Evolutionary conservation across 2,329 filamentous ascomycete species (phyloP).

Genomic region (Teratosphaeria destructans): DNA sequence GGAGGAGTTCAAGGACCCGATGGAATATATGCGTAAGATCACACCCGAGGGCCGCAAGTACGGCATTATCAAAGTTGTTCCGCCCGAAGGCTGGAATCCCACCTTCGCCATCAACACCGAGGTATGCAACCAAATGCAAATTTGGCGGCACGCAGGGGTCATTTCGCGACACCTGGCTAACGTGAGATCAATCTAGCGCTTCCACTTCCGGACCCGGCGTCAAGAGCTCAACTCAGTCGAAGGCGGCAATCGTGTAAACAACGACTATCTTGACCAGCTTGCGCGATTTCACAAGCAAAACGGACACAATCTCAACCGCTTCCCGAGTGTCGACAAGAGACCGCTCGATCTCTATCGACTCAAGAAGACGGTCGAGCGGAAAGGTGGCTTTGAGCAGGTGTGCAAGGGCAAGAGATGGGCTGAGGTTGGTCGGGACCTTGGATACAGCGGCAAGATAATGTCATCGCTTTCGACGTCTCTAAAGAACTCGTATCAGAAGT

Average conservation of each 20-base stretch:
- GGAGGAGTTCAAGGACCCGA: constrained; percentile 89
- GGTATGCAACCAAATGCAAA: constrained; percentile 41
- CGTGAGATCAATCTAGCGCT: constrained; percentile 51
- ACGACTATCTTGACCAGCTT: constrained; percentile 91
- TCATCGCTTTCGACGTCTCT: constrained; percentile 93
- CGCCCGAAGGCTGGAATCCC: constrained; percentile 87
- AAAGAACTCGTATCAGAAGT: constrained; percentile 96
- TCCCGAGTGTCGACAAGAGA: constrained; percentile 95
- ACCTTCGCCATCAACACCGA: constrained; percentile 94
- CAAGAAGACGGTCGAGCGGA: constrained; percentile 90
- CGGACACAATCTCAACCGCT: constrained; percentile 83
- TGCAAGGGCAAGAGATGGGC: constrained; percentile 99
- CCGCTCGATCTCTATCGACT: constrained; percentile 90
- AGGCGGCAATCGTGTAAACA: constrained; percentile 91
- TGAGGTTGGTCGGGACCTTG: constrained; percentile 89
- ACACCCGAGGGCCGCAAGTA: constrained; percentile 74
- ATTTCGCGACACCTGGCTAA: constrained; percentile 6
- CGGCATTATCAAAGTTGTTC: constrained; percentile 91
- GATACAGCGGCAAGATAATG: constrained; percentile 99
- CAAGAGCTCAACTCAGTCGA: constrained; percentile 97
- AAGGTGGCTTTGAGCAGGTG: constrained; percentile 90
- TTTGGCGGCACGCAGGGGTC: not conserved
- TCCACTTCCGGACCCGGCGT: constrained; percentile 91
- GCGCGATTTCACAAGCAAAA: constrained; percentile 96
- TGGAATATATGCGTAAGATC: constrained; percentile 90